Base-by-base conservation (phyloP, 768 basidiomycete species). In the Psilocybe subaeruginosa region DNA sequence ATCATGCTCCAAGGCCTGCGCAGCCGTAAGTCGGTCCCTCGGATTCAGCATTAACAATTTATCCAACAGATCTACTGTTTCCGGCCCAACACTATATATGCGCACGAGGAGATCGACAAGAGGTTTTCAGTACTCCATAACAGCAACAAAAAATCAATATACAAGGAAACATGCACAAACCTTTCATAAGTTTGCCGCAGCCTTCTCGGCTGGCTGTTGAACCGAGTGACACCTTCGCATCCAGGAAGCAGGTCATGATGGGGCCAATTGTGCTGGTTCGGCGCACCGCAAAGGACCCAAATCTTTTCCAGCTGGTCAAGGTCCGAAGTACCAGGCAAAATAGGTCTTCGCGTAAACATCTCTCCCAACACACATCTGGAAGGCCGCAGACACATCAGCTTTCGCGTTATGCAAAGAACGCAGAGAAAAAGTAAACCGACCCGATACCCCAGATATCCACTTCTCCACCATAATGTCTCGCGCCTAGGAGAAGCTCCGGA, bases 381-480 rank as follows among this genome's bases (percentile, higher is more conserved):
- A 63, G 30, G 23, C 23, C 23, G 23, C 9, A 8, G 43, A 58
- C 50, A 31, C 51, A 8, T 27, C 41, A 61, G 45, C 29, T 11
- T 16, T 48, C 12, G 61, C 33, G 12, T 35, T 8, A 39, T 8
- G 17, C 62, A 16, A 23, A 49, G 45, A 57, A 46, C 9, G 17
- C 62, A 16, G 29, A 49, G 45, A 57, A 11, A 37, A 50, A 56
- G 45, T 43, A 23, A 29, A 79, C 87, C 67, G 71, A 96, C 88
- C 97, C 97, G 56, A 99, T 88, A 6, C 97, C 95, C 97, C 97
- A 99, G 68, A 99, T 89, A 74, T 99, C 97, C 46, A 99, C 90
- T 66, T 95, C 93, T 0, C 93, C 92, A 8, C 94, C 94, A 66
- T 99, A 99, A 62, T 92, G 86, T 49, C 89, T 82, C 14, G 93